A percentile compares a stretch with the other conserved stretches of the same genome.
Evolutionary conservation across 495 filamentous ascomycete genomes (phyloP).

Genomic region (Penicillium desertorum): DNA sequence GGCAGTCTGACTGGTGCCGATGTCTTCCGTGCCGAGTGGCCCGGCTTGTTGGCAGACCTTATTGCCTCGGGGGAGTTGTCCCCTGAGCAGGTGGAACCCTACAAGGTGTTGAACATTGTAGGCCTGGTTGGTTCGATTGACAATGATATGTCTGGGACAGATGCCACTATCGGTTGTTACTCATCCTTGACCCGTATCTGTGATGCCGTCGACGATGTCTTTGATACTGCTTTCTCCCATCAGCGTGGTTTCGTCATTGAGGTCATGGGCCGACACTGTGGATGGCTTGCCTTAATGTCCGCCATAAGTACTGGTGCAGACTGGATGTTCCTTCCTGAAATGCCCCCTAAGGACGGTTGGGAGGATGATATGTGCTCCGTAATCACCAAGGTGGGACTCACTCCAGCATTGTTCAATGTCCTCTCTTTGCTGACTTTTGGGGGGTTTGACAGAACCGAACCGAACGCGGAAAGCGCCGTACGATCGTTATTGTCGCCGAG

Average conservation of each 20-base stretch:
- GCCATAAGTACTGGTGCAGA: constrained; percentile 94
- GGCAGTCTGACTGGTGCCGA: constrained; percentile 97
- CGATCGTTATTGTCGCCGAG: constrained; percentile 96
- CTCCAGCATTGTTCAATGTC: not conserved
- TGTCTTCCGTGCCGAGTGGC: constrained; percentile 89
- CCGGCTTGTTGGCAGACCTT: constrained; percentile 78
- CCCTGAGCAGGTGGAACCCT: constrained; percentile 65
- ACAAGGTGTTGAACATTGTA: constrained; percentile 86
- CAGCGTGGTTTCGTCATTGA: constrained; percentile 97
- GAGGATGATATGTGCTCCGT: constrained; percentile 82
- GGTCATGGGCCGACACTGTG: constrained; percentile 99
- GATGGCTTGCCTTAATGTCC: constrained; percentile 96
- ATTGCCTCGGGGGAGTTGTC: constrained; percentile 67
- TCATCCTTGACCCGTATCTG: constrained; percentile 90
- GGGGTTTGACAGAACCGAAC: constrained; percentile 64
- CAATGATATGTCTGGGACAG: constrained; percentile 95
- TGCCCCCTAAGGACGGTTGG: constrained; percentile 86
- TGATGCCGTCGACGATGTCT: constrained; percentile 92
- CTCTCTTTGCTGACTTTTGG: not conserved
- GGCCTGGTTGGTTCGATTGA: constrained; percentile 97
- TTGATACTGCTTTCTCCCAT: constrained; percentile 95
- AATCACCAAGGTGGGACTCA: constrained; percentile 66
- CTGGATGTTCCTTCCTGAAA: constrained; percentile 96
- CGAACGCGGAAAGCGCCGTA: constrained; percentile 87
- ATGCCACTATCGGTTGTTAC: constrained; percentile 97